Base-by-base conservation (phyloP, 768 basidiomycete species). In the Lactifluus subvellereus region DNA sequence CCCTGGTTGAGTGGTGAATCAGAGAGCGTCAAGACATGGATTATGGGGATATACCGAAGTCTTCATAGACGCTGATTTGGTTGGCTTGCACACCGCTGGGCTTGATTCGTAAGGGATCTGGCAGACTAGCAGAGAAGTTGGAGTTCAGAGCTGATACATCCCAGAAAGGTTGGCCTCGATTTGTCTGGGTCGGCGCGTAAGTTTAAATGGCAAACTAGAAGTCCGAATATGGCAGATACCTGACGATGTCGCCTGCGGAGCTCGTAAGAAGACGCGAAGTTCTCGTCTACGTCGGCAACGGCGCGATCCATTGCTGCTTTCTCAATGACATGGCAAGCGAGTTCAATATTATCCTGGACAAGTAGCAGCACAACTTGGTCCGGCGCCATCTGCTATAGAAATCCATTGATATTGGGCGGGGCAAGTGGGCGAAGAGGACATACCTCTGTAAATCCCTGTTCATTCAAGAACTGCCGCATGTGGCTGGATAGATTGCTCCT, bases 241-340 rank as follows among this genome's bases (percentile, higher is more conserved):
- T 96, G 94, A 60, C 93, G 84, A 72, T 98, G 94, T 52, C 89
- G 86, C 61, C 90, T 84, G 58, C 97, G 83, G 51, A 81, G 80
- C 38, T 94, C 89, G 70, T 94, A 97, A 10, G 94, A 89, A 30
- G 83, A 66, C 2, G 83, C 80, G 64, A 99, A 91, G 27, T 84
- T 87, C 65, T 96, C 94, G 72, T 99, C 97, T 7, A 97, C 90
- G 69, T 98, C 97, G 4, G 85, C 82, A 56, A 93, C 84, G 7
- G 95, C 95, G 62, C 93, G 85, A 69, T 98, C 95, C 90, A 97
- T 97, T 0, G 97, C 97, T 6, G 95, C 95, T 69, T 93, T 95
- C 76, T 98, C 94, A 66, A 99, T 95, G 9, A 94, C 91, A 58
- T 84, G 82, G 71, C 96, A 98, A 16, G 96, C 96, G 51, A 91